phyloP scores from a whole-genome alignment of 768 basidiomycete species.

The Lactarius pseudohatsudake region DNA sequence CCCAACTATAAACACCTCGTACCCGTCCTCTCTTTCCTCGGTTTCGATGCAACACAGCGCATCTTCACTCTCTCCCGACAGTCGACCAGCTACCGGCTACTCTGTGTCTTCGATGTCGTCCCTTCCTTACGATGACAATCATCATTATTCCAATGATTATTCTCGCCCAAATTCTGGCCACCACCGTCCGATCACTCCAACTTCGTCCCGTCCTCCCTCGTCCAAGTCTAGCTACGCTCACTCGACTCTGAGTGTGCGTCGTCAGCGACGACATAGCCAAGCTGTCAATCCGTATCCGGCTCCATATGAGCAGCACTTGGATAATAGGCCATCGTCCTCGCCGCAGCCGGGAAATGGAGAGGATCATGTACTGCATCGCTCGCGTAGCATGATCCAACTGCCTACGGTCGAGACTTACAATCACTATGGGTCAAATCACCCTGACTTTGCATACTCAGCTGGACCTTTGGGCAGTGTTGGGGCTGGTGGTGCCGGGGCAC shows the following conservation, averaged over 20 bases:
- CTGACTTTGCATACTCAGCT: constrained; percentile 82
- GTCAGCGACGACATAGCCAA: constrained; percentile 78
- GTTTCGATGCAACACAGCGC: constrained; percentile 60
- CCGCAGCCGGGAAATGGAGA: constrained; percentile 35
- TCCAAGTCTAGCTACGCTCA: constrained; percentile 57
- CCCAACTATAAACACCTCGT: constrained; percentile 70
- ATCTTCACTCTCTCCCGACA: constrained; percentile 75
- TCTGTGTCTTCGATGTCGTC: constrained; percentile 83
- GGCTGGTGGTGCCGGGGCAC: constrained; percentile 29
- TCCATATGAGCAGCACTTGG: constrained; percentile 58
- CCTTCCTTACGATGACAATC: constrained; percentile 49
- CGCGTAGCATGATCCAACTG: constrained; percentile 81
- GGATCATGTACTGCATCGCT: constrained; percentile 62
- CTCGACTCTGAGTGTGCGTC: constrained; percentile 64
- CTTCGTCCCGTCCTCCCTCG: constrained; percentile 65
- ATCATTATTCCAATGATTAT: constrained; percentile 50
- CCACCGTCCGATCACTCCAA: constrained; percentile 62
- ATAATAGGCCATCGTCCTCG: constrained; percentile 30
- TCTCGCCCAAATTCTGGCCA: constrained; percentile 75
- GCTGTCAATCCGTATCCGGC: constrained; percentile 86
- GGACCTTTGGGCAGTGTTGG: constrained; percentile 39
- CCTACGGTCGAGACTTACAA: constrained; percentile 57
- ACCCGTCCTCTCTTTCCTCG: constrained; percentile 42
- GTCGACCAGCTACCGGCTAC: constrained; percentile 82
- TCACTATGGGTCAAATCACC: constrained; percentile 37